A percentile compares a stretch with the other conserved stretches of the same genome.
These are phyloP conservation scores for Stemphylium beticola DNA, from an alignment of 2,329 filamentous ascomycete species.

Conservation along the genomic window DNA sequence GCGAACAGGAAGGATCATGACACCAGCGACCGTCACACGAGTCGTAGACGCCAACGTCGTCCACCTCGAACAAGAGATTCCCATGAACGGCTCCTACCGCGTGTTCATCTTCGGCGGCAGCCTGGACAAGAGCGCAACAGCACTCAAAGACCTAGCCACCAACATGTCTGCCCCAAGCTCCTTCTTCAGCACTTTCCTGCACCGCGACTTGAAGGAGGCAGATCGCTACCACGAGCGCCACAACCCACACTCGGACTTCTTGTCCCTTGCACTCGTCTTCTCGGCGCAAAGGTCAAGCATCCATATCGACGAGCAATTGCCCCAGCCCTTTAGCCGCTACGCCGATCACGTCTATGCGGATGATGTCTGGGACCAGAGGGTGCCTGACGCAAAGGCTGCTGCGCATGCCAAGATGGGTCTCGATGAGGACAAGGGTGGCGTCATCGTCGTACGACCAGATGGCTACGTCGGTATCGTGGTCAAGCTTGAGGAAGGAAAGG, in stretches of 20 bases:
- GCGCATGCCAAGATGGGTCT: conserved; percentile 90
- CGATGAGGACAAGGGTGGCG: conserved; percentile 72
- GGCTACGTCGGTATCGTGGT: conserved; percentile 84
- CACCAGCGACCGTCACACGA: conserved; percentile 80
- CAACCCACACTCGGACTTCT: conserved; percentile 84
- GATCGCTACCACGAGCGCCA: conserved; percentile 74
- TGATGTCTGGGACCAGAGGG: conserved; percentile 74
- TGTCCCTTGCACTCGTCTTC: conserved; percentile 79
- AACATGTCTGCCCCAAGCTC: conserved; percentile 70
- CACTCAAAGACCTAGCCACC: conserved; percentile 72
- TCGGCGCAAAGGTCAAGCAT: conserved; percentile 70
- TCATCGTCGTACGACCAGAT: conserved; percentile 85
- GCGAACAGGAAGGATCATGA: conserved; percentile 75
- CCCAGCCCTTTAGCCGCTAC: conserved; percentile 74
- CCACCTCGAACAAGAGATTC: conserved; percentile 87
- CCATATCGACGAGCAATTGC: conserved; percentile 74
- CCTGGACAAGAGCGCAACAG: conserved; percentile 62
- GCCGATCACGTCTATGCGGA: conserved; percentile 85
- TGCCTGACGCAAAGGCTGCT: conserved; percentile 72
- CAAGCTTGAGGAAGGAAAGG: conserved; percentile 74
- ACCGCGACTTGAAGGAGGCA: conserved; percentile 61
- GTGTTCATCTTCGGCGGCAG: conserved; percentile 85
- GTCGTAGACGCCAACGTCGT: conserved; percentile 89
- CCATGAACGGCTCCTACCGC: conserved; percentile 85
- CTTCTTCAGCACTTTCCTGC: conserved; percentile 73